Base-by-base conservation (phyloP, 1,284 basidiomycete species). In the Termitomyces sp. region DNA sequence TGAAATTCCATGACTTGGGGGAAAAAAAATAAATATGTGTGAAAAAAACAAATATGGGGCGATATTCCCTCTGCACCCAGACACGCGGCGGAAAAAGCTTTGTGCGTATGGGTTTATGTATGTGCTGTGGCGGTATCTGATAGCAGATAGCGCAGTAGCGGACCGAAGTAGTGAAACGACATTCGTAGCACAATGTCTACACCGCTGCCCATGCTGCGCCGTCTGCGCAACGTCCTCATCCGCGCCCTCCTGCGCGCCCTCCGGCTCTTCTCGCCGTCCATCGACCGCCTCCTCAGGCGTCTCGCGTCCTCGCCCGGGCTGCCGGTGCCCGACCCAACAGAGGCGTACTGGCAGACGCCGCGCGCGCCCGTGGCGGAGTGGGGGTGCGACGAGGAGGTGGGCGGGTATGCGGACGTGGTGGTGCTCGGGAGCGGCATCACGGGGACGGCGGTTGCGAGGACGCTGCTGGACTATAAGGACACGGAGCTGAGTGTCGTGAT, bases 361-460 rank as follows among this genome's bases (percentile, higher is more conserved):
- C 70, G 73, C 0, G 75, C 83, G 2, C 67, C 74, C 5, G 76
- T 87, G 38, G 73, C 82, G 2, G 63, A 68, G 70, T 6, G 66
- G 70, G 2, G 52, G 52, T 15, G 55, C 55, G n/a, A 53, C 52
- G 58, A 58, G 7, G 54, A 52, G 9, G 24, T 36, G 17, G 38
- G 17, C 3, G 38, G 9, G 0, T 68, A 79, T 58, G 86, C 76
- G 2, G 86, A 89, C 61, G 65, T 87, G 10, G 80, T 88, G 8
- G 71, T 88, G 56, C 77, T 89, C 58, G 87, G 86, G 3, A 86
- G 84, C 17, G 87, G 87, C 0, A 85, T 89, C 52, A 86, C 86
- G 2, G 84, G 86, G 0, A 73, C 83, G 0, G 76, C 81, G 0
- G 67, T 86, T 51, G 79, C 78, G 10, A 77, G 80, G 54, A 75